These are phyloP conservation scores for Kodamaea fungicola DNA, from an alignment of 1,139 yeast species.

Conservation along the genomic window DNA sequence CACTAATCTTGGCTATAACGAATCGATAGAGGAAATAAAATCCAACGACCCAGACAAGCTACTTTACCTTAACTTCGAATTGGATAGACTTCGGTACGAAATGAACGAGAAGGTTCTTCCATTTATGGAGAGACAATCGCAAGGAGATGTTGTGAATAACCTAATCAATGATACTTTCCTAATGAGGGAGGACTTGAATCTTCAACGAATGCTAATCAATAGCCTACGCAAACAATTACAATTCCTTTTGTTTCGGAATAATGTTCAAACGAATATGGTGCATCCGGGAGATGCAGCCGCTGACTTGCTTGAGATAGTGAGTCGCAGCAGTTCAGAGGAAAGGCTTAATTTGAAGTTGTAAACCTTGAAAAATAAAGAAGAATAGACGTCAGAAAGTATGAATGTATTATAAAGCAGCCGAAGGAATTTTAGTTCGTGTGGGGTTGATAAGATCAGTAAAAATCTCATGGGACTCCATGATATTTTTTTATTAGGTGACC, in stretches of 20 bases:
- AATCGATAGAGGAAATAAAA: constrained; percentile 44
- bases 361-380: background rate
- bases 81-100: constrained; percentile 41
- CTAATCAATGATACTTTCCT: constrained; percentile 43
- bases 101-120: constrained; percentile 41
- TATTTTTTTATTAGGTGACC: too few species aligned
- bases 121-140: constrained; percentile 28
- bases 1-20: constrained; percentile 49
- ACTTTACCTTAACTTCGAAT: constrained; percentile 33
- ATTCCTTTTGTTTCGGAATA: constrained; percentile 42
- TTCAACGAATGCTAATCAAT: constrained; percentile 44
- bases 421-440: too few species aligned
- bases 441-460: too few species aligned
- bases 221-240: constrained; percentile 52
- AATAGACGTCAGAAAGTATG: too few species aligned
- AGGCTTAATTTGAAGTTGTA: constrained; percentile 32
- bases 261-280: constrained; percentile 9
- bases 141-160: constrained; percentile 33
- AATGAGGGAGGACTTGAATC: constrained; percentile 48
- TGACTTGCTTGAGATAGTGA: constrained; percentile 19
- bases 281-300: background rate
- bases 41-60: constrained; percentile 31
- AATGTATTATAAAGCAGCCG: too few species aligned
- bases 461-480: too few species aligned
- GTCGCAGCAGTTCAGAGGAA: constrained; percentile 36